Percentiles rank a stretch among this genome's conserved stretches.
These are phyloP conservation scores for Colletotrichum navitas DNA, from an alignment of 2,329 filamentous ascomycete genomes.

Conservation along the genomic window DNA sequence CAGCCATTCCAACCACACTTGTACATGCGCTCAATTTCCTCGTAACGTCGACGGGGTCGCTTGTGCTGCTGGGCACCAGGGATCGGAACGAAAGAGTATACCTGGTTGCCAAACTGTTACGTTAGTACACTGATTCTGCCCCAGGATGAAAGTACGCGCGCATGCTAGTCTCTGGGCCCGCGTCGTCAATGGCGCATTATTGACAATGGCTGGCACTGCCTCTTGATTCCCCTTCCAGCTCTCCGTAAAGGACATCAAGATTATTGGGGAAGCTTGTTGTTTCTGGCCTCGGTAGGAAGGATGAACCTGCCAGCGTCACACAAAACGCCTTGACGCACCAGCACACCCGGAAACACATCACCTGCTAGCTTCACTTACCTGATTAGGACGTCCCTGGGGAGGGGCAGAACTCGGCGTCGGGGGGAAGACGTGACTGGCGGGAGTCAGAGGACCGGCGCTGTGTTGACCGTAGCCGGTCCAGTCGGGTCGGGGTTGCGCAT, in stretches of 20 bases:
- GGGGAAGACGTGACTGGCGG: constrained; percentile 66
- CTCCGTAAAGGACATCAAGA: too few relatives aligned
- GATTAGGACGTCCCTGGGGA: constrained; percentile 67
- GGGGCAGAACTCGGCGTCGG: constrained; percentile 68
- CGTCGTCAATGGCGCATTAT: too few relatives aligned
- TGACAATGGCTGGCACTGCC: background rate
- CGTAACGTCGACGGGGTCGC: constrained; percentile 90
- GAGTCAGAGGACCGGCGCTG: constrained; percentile 62
- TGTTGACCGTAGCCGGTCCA: constrained; percentile 77
- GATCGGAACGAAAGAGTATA: constrained; percentile 98
- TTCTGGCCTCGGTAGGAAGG: background rate
- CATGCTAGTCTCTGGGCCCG: constrained; percentile 4
- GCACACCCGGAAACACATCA: background rate
- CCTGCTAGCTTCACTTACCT: constrained; percentile 63
- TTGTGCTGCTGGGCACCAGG: constrained; percentile 98
- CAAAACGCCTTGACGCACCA: background rate
- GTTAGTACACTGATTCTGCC: constrained; percentile 38
- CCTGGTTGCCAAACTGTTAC: constrained; percentile 63
- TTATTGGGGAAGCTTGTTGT: background rate
- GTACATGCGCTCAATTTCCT: constrained; percentile 99
- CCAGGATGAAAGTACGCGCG: background rate
- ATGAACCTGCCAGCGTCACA: too few relatives aligned
- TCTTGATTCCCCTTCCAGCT: background rate
- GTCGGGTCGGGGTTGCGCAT: constrained; percentile 78
- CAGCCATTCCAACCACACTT: constrained; percentile 99